Percentiles rank a stretch among this genome's conserved stretches.
phyloP scores from a whole-genome alignment of 106 monocot species.

The Narthecium ossifragum region DNA sequence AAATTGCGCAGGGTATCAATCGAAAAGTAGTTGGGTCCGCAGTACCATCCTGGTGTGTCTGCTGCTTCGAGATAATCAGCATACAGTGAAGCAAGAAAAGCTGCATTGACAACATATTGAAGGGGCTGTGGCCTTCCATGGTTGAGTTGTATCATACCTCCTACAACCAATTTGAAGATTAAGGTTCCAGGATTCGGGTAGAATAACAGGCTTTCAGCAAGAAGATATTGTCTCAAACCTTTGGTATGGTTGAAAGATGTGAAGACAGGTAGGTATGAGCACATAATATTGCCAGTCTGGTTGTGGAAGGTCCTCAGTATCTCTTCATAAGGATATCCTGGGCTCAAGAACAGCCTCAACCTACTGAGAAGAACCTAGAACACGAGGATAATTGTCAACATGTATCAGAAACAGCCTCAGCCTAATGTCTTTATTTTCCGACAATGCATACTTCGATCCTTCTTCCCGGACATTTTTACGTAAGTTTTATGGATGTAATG shows the following conservation, averaged over 20 bases:
- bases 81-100: constrained; percentile 66
- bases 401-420: too few relatives aligned
- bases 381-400: too few relatives aligned
- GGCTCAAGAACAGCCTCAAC: constrained; percentile 75
- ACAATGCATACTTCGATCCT: too few relatives aligned
- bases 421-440: too few relatives aligned
- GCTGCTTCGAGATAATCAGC: constrained; percentile 83
- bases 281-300: constrained; percentile 74
- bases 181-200: not conserved
- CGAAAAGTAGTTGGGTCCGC: constrained; percentile 67
- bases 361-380: constrained; percentile 32
- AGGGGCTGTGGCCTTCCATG: constrained; percentile 72
- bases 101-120: constrained; percentile 73
- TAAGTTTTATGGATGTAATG: too few relatives aligned
- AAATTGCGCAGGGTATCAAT: constrained; percentile 46
- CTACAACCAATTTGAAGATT: constrained; percentile 14
- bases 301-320: constrained; percentile 80
- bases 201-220: too few relatives aligned
- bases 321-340: constrained; percentile 87
- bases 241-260: constrained; percentile 64
- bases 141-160: constrained; percentile 69
- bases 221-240: too few relatives aligned
- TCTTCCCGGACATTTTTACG: too few relatives aligned
- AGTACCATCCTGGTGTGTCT: constrained; percentile 76
- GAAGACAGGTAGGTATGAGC: constrained; percentile 77